Percentiles rank a stretch among this genome's conserved stretches.
Evolutionary conservation across 1,139 yeast species (phyloP).

Genomic region (Taiozyma sp.): DNA sequence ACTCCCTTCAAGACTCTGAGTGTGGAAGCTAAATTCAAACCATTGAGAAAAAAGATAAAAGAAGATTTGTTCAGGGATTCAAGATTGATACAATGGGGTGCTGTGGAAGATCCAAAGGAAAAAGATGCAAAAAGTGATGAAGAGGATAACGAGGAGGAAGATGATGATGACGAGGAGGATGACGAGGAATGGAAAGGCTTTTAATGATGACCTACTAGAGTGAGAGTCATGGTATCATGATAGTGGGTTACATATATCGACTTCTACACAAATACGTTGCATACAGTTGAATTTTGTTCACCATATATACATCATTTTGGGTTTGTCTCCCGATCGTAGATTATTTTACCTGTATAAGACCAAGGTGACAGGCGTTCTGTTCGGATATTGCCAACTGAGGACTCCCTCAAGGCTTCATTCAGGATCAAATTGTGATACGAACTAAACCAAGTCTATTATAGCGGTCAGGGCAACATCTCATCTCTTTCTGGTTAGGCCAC

Average conservation of each 20-base stretch:
- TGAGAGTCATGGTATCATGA: not conserved
- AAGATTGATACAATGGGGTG: slow-evolving; percentile 62
- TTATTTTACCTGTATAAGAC: too few species aligned
- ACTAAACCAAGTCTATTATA: not conserved
- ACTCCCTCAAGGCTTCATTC: too few species aligned
- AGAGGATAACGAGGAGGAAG: slow-evolving; percentile 29
- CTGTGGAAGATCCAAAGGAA: slow-evolving; percentile 23
- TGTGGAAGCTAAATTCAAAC: slow-evolving; percentile 46
- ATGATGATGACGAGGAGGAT: slow-evolving; percentile 41
- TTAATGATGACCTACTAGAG: slow-evolving; percentile 22
- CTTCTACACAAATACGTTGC: not conserved
- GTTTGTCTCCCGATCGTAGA: not conserved
- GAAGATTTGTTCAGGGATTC: slow-evolving; percentile 63
- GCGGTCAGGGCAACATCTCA: not conserved
- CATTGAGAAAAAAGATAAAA: slow-evolving; percentile 58
- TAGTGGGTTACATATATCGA: not conserved
- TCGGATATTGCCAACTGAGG: too few species aligned
- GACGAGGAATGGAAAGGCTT: slow-evolving; percentile 53
- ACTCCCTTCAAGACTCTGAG: slow-evolving; percentile 53
- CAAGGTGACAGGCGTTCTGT: too few species aligned
- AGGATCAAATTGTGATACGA: too few species aligned
- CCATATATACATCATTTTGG: not conserved
- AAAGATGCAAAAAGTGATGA: slow-evolving; percentile 36
- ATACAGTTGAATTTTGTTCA: not conserved
- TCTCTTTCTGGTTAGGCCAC: not conserved